Conservation (phyloP, 75 land plant species). For the Pinus tabuliformis region DNA sequence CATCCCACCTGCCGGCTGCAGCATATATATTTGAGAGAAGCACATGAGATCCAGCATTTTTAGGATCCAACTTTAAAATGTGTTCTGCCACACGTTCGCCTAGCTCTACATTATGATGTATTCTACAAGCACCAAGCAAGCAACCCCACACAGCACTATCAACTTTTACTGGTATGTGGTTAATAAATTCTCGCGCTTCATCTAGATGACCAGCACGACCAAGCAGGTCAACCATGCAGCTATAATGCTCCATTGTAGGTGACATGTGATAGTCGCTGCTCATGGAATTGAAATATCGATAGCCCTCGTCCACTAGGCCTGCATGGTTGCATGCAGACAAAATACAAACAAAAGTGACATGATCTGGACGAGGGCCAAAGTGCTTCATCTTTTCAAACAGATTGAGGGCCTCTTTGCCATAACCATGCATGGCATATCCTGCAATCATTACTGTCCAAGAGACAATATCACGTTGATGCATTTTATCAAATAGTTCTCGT, state of each 20-base stretch:
- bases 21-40: conserved; percentile 5
- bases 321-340: conserved; percentile 11
- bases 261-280: neutral
- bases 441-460: conserved; percentile 11
- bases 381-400: conserved; percentile 7
- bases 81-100: neutral
- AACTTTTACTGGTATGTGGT: neutral
- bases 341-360: neutral
- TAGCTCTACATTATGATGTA: neutral
- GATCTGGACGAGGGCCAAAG: conserved; percentile 2
- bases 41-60: neutral
- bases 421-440: conserved; percentile 10
- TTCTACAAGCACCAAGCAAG: conserved; percentile 1
- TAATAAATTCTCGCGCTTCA: neutral
- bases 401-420: conserved; percentile 2
- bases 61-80: neutral
- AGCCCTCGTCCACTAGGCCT: conserved; percentile 5
- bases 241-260: conserved; percentile 1
- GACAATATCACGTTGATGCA: neutral
- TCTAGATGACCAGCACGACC: neutral
- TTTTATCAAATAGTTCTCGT: conserved; percentile 2
- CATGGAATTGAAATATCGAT: neutral
- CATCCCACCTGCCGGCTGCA: neutral
- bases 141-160: neutral
- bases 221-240: conserved; percentile 5